Conservation (phyloP, 148 eudicot genomes). For the Fagopyrum tataricum region DNA sequence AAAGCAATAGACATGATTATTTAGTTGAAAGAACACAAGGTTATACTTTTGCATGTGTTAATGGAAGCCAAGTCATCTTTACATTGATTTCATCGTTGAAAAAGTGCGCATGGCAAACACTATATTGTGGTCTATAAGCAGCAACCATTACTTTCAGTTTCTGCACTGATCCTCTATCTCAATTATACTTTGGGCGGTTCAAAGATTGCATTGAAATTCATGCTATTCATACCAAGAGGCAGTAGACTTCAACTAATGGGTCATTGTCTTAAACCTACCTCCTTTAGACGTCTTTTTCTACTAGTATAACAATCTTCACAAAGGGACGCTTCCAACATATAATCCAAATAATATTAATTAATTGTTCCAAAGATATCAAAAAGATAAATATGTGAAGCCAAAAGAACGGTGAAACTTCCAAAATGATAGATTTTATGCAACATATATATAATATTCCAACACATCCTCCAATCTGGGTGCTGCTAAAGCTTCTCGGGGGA, state of each 20-base stretch:
- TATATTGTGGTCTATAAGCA: neutral
- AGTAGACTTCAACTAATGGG: no score
- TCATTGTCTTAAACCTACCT: no score
- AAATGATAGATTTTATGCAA: neutral
- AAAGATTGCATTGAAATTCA: neutral
- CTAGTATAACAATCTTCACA: no score
- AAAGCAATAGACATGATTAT: no score
- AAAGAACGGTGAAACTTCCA: neutral
- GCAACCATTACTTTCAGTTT: neutral
- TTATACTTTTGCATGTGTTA: neutral
- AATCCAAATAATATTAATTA: no score
- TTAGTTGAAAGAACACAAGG: neutral
- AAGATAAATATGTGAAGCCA: no score
- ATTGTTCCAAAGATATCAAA: no score
- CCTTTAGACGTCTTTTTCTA: no score
- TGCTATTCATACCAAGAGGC: no score
- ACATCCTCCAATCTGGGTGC: neutral
- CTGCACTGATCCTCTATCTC: neutral
- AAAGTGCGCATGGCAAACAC: neutral
- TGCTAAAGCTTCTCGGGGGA: neutral
- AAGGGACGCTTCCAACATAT: no score
- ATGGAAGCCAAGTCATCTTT: constrained; percentile 8
- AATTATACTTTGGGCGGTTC: neutral
- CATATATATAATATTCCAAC: neutral
- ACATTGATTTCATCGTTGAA: constrained; percentile 3